phyloP scores from a whole-genome alignment of 2,329 filamentous ascomycete genomes.

The Juglanconis juglandina region DNA sequence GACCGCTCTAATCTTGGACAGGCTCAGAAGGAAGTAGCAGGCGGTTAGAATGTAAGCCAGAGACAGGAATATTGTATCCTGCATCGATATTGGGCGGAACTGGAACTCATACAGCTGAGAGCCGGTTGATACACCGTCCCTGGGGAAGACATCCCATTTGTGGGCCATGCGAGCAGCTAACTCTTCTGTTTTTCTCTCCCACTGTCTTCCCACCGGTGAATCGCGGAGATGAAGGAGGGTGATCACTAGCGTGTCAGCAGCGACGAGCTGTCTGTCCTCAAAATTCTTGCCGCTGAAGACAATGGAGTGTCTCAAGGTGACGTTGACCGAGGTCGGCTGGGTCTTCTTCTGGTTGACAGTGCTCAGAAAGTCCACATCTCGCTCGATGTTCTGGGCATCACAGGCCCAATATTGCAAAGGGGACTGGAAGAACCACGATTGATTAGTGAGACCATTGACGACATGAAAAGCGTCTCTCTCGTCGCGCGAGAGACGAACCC shows the following conservation, averaged over 20 bases:
- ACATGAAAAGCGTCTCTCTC: conserved; percentile 57
- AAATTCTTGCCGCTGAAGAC: conserved; percentile 81
- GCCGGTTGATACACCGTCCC: conserved; percentile 48
- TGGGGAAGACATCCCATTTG: conserved; percentile 64
- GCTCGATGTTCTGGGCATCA: conserved; percentile 53
- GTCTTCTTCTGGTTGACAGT: conserved; percentile 67
- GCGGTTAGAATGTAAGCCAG: conserved; percentile 63
- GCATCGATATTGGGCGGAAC: conserved; percentile 67
- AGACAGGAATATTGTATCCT: conserved; percentile 62
- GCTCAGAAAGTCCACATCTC: conserved; percentile 59
- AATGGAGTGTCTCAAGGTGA: conserved; percentile 72
- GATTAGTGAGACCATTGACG: conserved; percentile 56
- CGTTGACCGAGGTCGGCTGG: conserved; percentile 64
- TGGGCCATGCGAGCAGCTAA: conserved; percentile 48
- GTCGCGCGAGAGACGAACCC: conserved; percentile 35
- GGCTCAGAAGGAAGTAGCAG: conserved; percentile 62
- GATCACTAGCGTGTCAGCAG: conserved; percentile 75
- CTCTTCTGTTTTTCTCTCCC: conserved; percentile 57
- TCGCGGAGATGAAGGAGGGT: conserved; percentile 68
- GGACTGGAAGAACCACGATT: conserved; percentile 78
- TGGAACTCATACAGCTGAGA: conserved; percentile 74
- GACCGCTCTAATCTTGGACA: conserved; percentile 69
- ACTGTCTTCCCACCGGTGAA: conserved; percentile 61
- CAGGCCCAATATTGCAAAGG: conserved; percentile 78
- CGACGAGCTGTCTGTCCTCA: conserved; percentile 61